Evolutionary conservation across 768 basidiomycete genomes (phyloP).

Genomic region (Lyophyllum semitale): DNA sequence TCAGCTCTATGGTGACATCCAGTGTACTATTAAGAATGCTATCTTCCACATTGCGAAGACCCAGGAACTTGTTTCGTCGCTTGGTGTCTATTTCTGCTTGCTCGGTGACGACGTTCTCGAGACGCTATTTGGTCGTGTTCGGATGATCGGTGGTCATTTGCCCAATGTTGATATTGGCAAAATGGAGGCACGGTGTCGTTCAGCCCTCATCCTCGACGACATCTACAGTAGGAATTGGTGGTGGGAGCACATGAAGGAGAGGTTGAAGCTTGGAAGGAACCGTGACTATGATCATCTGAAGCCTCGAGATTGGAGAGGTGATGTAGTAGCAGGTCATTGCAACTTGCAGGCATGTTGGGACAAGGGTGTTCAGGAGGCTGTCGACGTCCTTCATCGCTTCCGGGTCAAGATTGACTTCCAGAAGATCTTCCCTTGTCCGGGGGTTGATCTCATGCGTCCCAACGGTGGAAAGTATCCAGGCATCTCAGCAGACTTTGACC

Average conservation of each 20-base stretch:
- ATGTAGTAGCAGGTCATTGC: constrained; percentile 6
- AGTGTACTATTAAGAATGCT: constrained; percentile 29
- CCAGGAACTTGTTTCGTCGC: constrained; percentile 18
- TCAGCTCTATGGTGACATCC: constrained; percentile 30
- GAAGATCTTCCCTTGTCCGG: not conserved
- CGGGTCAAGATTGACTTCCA: not conserved
- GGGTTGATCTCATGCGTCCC: constrained; percentile 25
- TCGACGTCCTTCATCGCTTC: not conserved
- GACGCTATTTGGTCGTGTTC: constrained; percentile 24
- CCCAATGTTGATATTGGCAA: constrained; percentile 20
- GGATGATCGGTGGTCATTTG: constrained; percentile 25
- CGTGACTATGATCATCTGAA: constrained; percentile 26
- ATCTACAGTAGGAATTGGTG: constrained; percentile 19
- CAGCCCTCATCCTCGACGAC: constrained; percentile 19
- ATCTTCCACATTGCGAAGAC: constrained; percentile 25
- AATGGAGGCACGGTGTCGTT: constrained; percentile 15
- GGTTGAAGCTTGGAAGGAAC: constrained; percentile 19
- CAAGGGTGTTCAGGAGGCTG: constrained; percentile 6
- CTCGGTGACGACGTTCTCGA: constrained; percentile 31
- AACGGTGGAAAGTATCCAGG: constrained; percentile 27
- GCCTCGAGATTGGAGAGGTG: constrained; percentile 22
- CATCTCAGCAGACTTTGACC: constrained; percentile 23
- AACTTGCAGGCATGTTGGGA: constrained; percentile 17
- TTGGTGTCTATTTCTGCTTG: constrained; percentile 19
- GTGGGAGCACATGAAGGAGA: constrained; percentile 19